Conservation (phyloP, 805 yeast genomes). For the Teunomyces tritomae region DNA sequence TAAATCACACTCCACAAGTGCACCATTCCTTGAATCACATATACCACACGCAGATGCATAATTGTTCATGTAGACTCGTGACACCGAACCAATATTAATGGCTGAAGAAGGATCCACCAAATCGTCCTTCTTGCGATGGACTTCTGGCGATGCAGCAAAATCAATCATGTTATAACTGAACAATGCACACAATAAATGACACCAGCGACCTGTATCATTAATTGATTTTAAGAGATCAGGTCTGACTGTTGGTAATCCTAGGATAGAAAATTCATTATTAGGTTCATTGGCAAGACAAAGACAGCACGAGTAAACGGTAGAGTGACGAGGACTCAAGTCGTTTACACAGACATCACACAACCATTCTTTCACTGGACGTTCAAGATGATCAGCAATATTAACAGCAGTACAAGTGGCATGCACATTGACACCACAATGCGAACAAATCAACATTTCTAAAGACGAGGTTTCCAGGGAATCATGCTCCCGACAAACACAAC, state of each 20-base stretch:
- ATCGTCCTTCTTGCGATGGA: slow-evolving; percentile 21
- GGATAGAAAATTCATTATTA: slow-evolving; percentile 44
- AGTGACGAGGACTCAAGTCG: slow-evolving; percentile 56
- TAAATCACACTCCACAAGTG: slow-evolving; percentile 44
- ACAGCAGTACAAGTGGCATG: slow-evolving; percentile 71
- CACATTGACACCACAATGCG: slow-evolving; percentile 64
- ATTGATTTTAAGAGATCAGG: slow-evolving; percentile 76
- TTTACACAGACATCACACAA: slow-evolving; percentile 78
- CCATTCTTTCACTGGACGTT: slow-evolving; percentile 52
- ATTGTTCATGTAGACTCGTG: slow-evolving; percentile 26
- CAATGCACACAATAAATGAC: slow-evolving; percentile 70
- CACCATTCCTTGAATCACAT: slow-evolving; percentile 50
- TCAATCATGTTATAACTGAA: slow-evolving; percentile 42
- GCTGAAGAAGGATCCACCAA: slow-evolving; percentile 18
- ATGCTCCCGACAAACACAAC: slow-evolving; percentile 56
- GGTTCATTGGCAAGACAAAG: slow-evolving; percentile 60
- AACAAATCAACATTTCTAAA: slow-evolving; percentile 51
- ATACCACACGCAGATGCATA: slow-evolving; percentile 39
- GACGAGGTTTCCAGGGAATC: slow-evolving; percentile 22
- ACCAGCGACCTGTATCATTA: slow-evolving; percentile 62
- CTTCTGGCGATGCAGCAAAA: slow-evolving; percentile 6
- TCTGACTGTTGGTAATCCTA: slow-evolving; percentile 37
- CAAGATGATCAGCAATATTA: slow-evolving; percentile 13
- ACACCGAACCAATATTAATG: slow-evolving; percentile 28
- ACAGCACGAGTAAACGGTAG: slow-evolving; percentile 59